phyloP scores from a whole-genome alignment of 345 rosid genomes.

The Gossypium longicalyx region DNA sequence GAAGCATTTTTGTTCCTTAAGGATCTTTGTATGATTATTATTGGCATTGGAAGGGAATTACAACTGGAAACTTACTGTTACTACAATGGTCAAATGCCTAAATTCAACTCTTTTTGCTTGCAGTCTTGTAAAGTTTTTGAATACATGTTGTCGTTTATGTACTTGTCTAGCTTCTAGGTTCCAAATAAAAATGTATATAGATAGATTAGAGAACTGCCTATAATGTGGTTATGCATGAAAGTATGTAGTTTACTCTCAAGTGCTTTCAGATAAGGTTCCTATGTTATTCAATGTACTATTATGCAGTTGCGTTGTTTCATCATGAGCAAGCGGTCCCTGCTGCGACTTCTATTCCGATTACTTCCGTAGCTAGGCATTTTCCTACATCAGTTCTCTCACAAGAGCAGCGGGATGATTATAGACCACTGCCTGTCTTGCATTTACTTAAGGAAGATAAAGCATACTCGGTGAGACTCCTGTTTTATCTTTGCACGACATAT shows the following conservation, averaged over 20 bases:
- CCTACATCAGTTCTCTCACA: slow-evolving; percentile 57
- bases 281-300: slow-evolving; percentile 6
- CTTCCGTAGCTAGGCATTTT: slow-evolving; percentile 52
- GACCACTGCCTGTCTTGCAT: slow-evolving; percentile 32
- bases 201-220: not conserved
- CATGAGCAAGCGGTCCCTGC: slow-evolving; percentile 52
- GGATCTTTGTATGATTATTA: not conserved
- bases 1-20: not conserved
- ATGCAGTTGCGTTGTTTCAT: slow-evolving; percentile 46
- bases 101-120: not conserved
- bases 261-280: not conserved
- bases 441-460: slow-evolving; percentile 46
- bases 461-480: slow-evolving; percentile 41
- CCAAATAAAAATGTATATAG: not conserved
- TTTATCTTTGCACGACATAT: not conserved
- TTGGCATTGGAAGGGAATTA: not conserved
- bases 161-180: not conserved
- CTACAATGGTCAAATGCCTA: not conserved
- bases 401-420: slow-evolving; percentile 58
- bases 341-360: slow-evolving; percentile 43
- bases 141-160: not conserved
- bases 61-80: not conserved
- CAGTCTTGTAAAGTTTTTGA: not conserved
- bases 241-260: not conserved
- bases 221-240: not conserved